These are phyloP conservation scores for Daedaleopsis nitida DNA, from an alignment of 768 basidiomycete genomes.

Conservation along the genomic window DNA sequence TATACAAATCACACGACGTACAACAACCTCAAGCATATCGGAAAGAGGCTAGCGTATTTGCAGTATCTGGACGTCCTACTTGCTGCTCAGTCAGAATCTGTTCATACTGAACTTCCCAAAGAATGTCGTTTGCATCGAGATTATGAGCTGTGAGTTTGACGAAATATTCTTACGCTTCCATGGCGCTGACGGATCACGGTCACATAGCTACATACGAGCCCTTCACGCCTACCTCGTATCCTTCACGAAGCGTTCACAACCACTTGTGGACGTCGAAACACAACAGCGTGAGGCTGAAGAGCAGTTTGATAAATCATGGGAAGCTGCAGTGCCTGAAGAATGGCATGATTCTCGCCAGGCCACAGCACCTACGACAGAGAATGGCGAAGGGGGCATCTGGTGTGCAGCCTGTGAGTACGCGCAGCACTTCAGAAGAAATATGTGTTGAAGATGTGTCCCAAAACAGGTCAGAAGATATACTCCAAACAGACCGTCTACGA, in stretches of 20 bases:
- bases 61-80: slow-evolving; percentile 92
- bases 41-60: slow-evolving; percentile 84
- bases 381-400: slow-evolving; percentile 81
- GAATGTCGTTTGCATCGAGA: slow-evolving; percentile 71
- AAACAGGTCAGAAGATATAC: slow-evolving; percentile 88
- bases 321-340: slow-evolving; percentile 66
- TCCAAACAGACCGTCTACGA: slow-evolving; percentile 98
- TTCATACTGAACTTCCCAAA: slow-evolving; percentile 72
- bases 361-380: slow-evolving; percentile 41
- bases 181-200: not conserved
- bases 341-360: slow-evolving; percentile 62
- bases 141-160: slow-evolving; percentile 69
- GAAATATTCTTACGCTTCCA: not conserved
- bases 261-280: slow-evolving; percentile 73
- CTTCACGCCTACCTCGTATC: slow-evolving; percentile 85
- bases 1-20: slow-evolving; percentile 87
- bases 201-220: slow-evolving; percentile 74
- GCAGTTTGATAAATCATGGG: slow-evolving; percentile 84
- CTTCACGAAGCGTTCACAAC: slow-evolving; percentile 83
- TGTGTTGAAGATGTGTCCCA: not conserved
- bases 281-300: slow-evolving; percentile 63
- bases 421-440: not conserved
- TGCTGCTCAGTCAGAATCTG: slow-evolving; percentile 53
- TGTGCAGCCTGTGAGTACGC: slow-evolving; percentile 81
- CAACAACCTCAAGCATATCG: slow-evolving; percentile 85